These are phyloP conservation scores for Triticum monococcum DNA, from an alignment of 176 grass and related monocot genomes.

Conservation along the genomic window DNA sequence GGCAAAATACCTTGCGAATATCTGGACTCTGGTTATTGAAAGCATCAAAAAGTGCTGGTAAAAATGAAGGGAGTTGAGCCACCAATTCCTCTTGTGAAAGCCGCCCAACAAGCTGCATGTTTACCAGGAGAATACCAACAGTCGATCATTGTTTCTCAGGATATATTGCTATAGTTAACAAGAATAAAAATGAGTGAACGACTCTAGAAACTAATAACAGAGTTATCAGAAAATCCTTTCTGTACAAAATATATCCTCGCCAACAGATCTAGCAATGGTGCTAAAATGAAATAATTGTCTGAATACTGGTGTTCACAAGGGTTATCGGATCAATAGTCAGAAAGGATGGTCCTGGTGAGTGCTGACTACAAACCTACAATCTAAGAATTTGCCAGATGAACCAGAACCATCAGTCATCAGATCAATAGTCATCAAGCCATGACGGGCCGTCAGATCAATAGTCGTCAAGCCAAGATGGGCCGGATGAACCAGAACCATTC, in stretches of 20 bases:
- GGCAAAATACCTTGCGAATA: slow-evolving; percentile 75
- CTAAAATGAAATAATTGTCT: slow-evolving; percentile 1
- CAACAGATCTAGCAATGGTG: not conserved
- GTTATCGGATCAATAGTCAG: not conserved
- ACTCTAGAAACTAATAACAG: slow-evolving; percentile 8
- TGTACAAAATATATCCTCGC: not conserved
- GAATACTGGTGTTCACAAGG: not conserved
- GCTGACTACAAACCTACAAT: not conserved
- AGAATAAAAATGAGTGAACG: not conserved
- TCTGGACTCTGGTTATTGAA: slow-evolving; percentile 91
- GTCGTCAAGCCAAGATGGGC: not conserved
- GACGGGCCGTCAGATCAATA: not conserved
- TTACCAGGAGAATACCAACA: slow-evolving; percentile 24
- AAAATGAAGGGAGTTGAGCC: slow-evolving; percentile 68
- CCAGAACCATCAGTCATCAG: slow-evolving; percentile 6
- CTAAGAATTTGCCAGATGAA: not conserved
- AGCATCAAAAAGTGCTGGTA: slow-evolving; percentile 86
- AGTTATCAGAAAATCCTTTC: not conserved
- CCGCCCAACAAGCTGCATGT: slow-evolving; percentile 70
- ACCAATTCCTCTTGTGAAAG: slow-evolving; percentile 78
- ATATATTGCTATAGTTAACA: slow-evolving; percentile 22
- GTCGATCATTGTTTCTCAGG: not conserved
- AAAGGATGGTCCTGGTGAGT: slow-evolving; percentile 1
- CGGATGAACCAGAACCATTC: not conserved
- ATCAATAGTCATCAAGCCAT: not conserved